Evolutionary conservation across 106 monocot genomes (phyloP).

Genomic region (Dactylorhiza incarnata): DNA sequence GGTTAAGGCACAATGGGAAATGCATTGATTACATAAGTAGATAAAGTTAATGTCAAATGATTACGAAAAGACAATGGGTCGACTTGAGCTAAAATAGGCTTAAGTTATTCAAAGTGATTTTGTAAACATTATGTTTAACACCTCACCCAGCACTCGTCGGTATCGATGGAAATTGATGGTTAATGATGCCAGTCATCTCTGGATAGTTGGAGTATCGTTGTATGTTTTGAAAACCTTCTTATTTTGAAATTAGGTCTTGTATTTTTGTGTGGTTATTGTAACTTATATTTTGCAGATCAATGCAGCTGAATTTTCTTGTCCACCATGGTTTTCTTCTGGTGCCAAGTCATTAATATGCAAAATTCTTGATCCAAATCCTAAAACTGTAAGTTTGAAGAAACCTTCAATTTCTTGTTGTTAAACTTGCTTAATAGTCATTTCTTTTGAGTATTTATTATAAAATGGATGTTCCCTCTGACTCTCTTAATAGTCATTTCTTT

Average conservation of each 20-base stretch:
- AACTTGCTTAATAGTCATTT: not conserved
- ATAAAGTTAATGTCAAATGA: too few species aligned
- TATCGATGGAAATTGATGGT: too few species aligned
- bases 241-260: not conserved
- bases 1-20: too few species aligned
- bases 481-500: not conserved
- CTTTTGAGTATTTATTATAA: not conserved
- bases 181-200: too few species aligned
- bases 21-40: too few species aligned
- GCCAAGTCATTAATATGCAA: constrained; percentile 59
- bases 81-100: too few species aligned
- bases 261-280: not conserved
- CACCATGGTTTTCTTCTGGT: constrained; percentile 70
- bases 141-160: too few species aligned
- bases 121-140: too few species aligned
- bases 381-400: constrained; percentile 46
- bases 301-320: constrained; percentile 78
- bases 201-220: not conserved
- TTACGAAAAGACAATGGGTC: too few species aligned
- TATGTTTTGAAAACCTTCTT: not conserved
- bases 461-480: not conserved
- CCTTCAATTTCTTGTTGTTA: not conserved
- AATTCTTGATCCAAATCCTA: constrained; percentile 90
- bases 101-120: too few species aligned
- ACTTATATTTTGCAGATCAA: constrained; percentile 46